Evolutionary conservation across 257 asterid genomes (phyloP), one percentile per base, ranked within the genome.

Genomic region (Asclepias syriaca): DNA sequence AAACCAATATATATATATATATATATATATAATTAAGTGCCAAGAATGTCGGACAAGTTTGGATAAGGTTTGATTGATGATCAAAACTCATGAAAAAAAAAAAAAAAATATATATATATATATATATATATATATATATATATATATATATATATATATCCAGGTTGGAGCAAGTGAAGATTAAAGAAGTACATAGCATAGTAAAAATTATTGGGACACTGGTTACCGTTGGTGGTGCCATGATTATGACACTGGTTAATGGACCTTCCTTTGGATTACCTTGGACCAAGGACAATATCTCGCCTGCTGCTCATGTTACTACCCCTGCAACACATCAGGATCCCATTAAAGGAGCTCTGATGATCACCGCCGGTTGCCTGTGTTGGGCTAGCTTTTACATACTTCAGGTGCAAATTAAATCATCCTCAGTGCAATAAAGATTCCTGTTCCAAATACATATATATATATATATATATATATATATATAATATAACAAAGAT

Each of bases 171-270:
- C 76, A 72, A 74, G 90, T 89, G 83, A 83, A 86, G 29, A 51
- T 85, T 66, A 86, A 58, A 64, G 81, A 71, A 12, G 1, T 84
- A n/a, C 77, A 60, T 2, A 89, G 92, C 75, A 90, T 82, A 49
- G 93, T 86, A 22, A 89, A 89, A 70, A 74, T 89, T 2, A 2
- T 77, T 3, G 97, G 97, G 39, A 92, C 96, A 29, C 19, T 84
- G 18, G 83, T 87, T 2, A 88, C 95, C 0, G 85, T 86, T 27
- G 87, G 91, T 53, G 97, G 97, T 18, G 96, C 97, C 6, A 87
- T 87, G 95, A 79, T 91, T 15, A 80, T 91, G 93, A 87, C 89
- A 8, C 75, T 91, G 16, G 70, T 86, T 0, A 60, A 29, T 32
- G 97, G 97, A 32, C 80, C 82, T 0, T 65, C 66, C 9, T 69